These are phyloP conservation scores for Debaryomycetaceae sp. DNA, from an alignment of 1,139 yeast genomes.

Conservation along the genomic window DNA sequence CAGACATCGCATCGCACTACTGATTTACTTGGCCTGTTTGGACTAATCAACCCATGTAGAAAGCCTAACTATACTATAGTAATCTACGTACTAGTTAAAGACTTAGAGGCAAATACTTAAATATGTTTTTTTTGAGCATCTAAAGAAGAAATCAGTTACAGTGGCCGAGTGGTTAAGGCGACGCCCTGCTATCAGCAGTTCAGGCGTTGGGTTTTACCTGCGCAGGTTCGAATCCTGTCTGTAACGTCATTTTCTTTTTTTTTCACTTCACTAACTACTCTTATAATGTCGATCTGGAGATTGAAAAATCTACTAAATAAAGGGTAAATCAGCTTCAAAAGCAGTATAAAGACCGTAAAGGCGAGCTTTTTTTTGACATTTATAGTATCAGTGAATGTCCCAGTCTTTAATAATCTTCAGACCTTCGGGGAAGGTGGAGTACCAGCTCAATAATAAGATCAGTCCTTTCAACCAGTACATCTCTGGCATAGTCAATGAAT, in stretches of 20 bases:
- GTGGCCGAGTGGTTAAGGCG: slow-evolving; percentile 92
- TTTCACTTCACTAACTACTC: background rate
- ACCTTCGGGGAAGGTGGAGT: slow-evolving; percentile 36
- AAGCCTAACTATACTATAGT: no score
- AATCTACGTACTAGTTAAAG: no score
- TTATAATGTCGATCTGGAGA: background rate
- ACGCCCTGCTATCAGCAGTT: slow-evolving; percentile 68
- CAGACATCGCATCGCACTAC: no score
- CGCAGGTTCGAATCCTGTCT: slow-evolving; percentile 92
- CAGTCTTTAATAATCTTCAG: slow-evolving; percentile 35
- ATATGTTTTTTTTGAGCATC: no score
- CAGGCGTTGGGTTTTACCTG: slow-evolving; percentile 81
- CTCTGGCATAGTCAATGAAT: slow-evolving; percentile 36
- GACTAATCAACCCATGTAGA: no score
- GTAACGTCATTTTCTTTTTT: slow-evolving; percentile 55
- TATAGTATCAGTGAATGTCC: no score
- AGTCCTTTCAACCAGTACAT: slow-evolving; percentile 43
- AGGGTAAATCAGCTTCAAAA: no score
- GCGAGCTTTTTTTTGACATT: no score
- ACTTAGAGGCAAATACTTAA: no score
- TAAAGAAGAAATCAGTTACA: slow-evolving; percentile 48
- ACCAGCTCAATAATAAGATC: slow-evolving; percentile 35
- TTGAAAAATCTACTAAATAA: no score
- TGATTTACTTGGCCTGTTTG: no score
- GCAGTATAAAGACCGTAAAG: no score